phyloP scores from a whole-genome alignment of 2,329 filamentous ascomycete species.

The Penicillium sp. region DNA sequence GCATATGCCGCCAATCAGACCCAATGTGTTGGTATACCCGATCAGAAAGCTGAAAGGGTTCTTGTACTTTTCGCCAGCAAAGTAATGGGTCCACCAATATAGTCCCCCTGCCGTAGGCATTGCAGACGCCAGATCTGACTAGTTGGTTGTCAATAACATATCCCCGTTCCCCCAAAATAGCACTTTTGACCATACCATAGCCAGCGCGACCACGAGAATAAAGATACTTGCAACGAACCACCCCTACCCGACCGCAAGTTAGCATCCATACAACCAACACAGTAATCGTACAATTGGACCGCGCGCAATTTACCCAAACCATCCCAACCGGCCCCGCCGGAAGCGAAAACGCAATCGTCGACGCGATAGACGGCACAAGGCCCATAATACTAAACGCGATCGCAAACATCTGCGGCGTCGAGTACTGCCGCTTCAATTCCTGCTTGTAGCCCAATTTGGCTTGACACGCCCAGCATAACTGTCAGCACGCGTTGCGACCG shows the following conservation, averaged over 20 bases:
- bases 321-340: constrained; percentile 62
- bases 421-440: constrained; percentile 64
- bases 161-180: too few relatives aligned
- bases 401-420: constrained; percentile 63
- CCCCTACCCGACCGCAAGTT: constrained; percentile 13
- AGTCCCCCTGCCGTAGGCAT: constrained; percentile 63
- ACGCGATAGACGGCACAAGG: constrained; percentile 61
- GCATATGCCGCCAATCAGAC: constrained; percentile 61
- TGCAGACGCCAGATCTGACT: constrained; percentile 54
- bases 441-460: constrained; percentile 56
- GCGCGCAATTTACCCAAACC: constrained; percentile 54
- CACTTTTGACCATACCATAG: constrained; percentile 49
- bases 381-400: constrained; percentile 64
- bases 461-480: constrained; percentile 6
- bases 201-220: constrained; percentile 61
- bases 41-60: constrained; percentile 62
- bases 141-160: neutral
- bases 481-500: constrained; percentile 6
- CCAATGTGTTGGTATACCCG: constrained; percentile 63
- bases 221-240: constrained; percentile 61
- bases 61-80: constrained; percentile 55
- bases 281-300: too few relatives aligned
- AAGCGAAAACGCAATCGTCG: constrained; percentile 60
- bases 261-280: neutral
- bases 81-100: constrained; percentile 64